Base-by-base conservation (phyloP, 257 asterid species). In the Nicotiana noctiflora region DNA sequence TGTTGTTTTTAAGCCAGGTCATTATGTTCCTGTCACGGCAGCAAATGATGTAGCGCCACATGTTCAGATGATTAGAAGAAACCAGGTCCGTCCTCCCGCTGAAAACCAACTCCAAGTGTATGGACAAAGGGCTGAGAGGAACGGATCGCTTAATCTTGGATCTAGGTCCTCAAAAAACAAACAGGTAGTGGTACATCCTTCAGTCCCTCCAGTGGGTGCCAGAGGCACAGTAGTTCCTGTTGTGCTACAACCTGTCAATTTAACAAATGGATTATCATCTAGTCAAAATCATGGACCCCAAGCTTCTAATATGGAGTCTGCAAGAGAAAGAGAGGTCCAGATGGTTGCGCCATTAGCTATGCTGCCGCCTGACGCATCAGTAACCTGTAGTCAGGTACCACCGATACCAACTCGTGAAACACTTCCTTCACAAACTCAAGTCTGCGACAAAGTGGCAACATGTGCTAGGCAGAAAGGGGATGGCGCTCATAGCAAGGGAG, bases 11-110 rank as follows among this genome's bases (percentile, higher is more conserved):
- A 94, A 93, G 85, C 97, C 99, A 4, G 99, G 98, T 9, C 90
- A 90, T 37, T 89, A 34, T 76, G 85, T 86, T 64, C 99, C 97
- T 8, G 85, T 95, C 81, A 90, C 99, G 29, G 75, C 89, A 3
- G 95, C 90, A 81, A 94, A 92, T 76, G 99, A 94, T 32, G 77
- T 95, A 49, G 99, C 96, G 21, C 99, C 98, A 4, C 90, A 90
- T 82, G 90, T 86, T 76, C 92, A 79, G 81, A 90, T 91, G 96
- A 92, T 95, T 59, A 79, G 83, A 67, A 90, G 99, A 75, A 89
- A 85, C 40, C 90, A 87, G 37, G 81, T 87, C 40, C 83, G 46
- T 75, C 60, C 81, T 80, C 92, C 94, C 19, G 67, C 86, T 46
- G 84, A 75, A 65, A 85, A 81, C 67, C 90, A 82, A 60, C 12